Conservation (phyloP, 805 yeast genomes). For the Ogataea salicorniae region DNA sequence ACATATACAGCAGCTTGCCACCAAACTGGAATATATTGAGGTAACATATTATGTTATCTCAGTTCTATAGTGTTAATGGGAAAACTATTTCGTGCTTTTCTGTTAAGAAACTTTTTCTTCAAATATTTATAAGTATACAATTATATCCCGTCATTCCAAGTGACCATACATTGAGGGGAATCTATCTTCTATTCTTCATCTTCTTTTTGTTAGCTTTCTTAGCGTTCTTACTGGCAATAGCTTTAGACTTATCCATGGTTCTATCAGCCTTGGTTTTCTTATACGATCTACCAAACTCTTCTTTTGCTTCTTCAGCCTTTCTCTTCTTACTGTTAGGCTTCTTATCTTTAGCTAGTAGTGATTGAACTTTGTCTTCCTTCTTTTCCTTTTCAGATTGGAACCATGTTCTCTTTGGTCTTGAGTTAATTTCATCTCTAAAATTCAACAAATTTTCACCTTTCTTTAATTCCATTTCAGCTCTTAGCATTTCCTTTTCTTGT, state of each 20-base stretch:
- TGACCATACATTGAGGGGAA: background rate
- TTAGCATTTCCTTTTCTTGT: constrained; percentile 75
- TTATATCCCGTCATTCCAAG: too few species aligned
- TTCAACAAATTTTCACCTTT: constrained; percentile 82
- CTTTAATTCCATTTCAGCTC: constrained; percentile 85
- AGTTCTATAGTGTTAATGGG: too few species aligned
- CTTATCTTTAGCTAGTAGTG: constrained; percentile 41
- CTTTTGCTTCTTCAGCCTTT: constrained; percentile 59
- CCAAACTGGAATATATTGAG: too few species aligned
- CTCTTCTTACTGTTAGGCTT: constrained; percentile 64
- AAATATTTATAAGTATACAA: too few species aligned
- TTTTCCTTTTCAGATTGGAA: constrained; percentile 64
- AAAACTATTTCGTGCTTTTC: too few species aligned
- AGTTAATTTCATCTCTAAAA: constrained; percentile 73
- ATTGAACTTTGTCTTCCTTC: constrained; percentile 34
- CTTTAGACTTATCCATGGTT: constrained; percentile 36
- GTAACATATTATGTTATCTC: too few species aligned
- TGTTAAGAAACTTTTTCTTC: too few species aligned
- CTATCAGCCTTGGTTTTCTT: constrained; percentile 80
- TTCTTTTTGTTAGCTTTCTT: constrained; percentile 28
- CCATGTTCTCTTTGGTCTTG: constrained; percentile 97
- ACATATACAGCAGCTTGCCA: too few species aligned
- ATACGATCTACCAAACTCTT: constrained; percentile 53
- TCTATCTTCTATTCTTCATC: constrained; percentile 14
- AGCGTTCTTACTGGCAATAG: constrained; percentile 28